Conservation (phyloP, 1,284 basidiomycete genomes). For the Xerocomus cyaneibrunnescens region DNA sequence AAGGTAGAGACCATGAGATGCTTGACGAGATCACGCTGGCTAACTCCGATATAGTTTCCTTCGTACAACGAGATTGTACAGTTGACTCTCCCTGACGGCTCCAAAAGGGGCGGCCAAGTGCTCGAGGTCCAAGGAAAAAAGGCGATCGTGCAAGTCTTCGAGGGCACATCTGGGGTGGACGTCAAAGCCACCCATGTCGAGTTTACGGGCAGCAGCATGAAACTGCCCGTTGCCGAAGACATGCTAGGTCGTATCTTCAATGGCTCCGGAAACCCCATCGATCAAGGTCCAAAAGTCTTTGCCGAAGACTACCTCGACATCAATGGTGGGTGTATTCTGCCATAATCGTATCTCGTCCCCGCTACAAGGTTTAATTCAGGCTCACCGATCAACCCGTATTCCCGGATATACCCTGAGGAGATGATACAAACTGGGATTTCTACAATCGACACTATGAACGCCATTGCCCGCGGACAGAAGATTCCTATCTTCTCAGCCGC, state of each 20-base stretch:
- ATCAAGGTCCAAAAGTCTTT: conserved; percentile 98
- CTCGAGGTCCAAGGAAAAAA: conserved; percentile 99
- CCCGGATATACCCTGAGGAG: conserved; percentile 99
- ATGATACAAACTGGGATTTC: conserved; percentile 99
- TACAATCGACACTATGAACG: conserved; percentile 99
- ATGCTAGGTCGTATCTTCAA: conserved; percentile 99
- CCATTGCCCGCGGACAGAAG: conserved; percentile 99
- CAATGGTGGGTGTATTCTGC: conserved; percentile 66
- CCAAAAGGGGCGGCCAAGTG: conserved; percentile 95
- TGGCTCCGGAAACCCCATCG: conserved; percentile 96
- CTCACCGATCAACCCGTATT: conserved; percentile 98
- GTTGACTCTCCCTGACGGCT: conserved; percentile 94
- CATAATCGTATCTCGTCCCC: conserved; percentile 5
- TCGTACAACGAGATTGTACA: conserved; percentile 99
- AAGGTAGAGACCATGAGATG: conserved; percentile 58
- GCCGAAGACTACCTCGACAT: conserved; percentile 99
- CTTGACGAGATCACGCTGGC: conserved; percentile 12
- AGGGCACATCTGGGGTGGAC: conserved; percentile 97
- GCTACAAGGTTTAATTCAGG: conserved; percentile 50
- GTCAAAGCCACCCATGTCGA: conserved; percentile 97
- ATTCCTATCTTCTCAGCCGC: conserved; percentile 99
- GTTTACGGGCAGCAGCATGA: conserved; percentile 98
- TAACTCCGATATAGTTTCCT: conserved; percentile 67
- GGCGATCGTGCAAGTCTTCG: conserved; percentile 99
- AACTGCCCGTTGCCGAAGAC: conserved; percentile 98